phyloP scores from a whole-genome alignment of 345 rosid genomes.

The Camelina neglecta region DNA sequence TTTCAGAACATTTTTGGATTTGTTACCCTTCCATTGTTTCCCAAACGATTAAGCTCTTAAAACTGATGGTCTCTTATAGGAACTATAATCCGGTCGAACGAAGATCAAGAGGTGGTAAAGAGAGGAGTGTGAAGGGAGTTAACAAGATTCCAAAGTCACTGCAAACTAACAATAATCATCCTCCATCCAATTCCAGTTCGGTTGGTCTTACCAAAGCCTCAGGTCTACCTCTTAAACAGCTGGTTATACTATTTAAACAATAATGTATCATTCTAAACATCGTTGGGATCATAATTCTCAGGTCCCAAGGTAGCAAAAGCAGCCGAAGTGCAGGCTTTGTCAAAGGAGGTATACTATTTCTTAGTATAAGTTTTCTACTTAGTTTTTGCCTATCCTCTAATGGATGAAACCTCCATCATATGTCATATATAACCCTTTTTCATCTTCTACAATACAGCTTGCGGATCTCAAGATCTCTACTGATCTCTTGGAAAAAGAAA shows the following conservation, averaged over 20 bases:
- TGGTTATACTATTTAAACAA: background rate
- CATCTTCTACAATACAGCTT: constrained; percentile 49
- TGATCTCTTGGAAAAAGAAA: constrained; percentile 81
- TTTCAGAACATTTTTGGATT: background rate
- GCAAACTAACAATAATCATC: constrained; percentile 65
- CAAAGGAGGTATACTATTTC: constrained; percentile 65
- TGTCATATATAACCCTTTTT: background rate
- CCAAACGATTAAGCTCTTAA: background rate
- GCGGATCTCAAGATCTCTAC: constrained; percentile 81
- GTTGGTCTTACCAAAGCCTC: constrained; percentile 34
- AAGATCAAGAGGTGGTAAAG: constrained; percentile 76
- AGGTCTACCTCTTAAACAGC: constrained; percentile 5
- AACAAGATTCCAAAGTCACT: constrained; percentile 72
- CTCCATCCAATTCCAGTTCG: constrained; percentile 30
- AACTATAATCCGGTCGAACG: constrained; percentile 92
- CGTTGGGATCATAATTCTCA: constrained; percentile 31
- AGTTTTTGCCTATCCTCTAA: background rate
- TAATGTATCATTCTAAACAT: constrained; percentile 7
- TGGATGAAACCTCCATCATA: background rate
- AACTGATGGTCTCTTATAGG: constrained; percentile 47
- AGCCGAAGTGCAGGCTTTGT: constrained; percentile 63
- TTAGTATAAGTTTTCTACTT: constrained; percentile 4
- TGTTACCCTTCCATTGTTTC: background rate
- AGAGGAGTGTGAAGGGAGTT: constrained; percentile 53
- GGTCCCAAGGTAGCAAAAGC: constrained; percentile 64